Evolutionary conservation across 1,284 basidiomycete species (phyloP), one percentile per base, ranked within the genome.

Genomic region (Ustilago lituana): DNA sequence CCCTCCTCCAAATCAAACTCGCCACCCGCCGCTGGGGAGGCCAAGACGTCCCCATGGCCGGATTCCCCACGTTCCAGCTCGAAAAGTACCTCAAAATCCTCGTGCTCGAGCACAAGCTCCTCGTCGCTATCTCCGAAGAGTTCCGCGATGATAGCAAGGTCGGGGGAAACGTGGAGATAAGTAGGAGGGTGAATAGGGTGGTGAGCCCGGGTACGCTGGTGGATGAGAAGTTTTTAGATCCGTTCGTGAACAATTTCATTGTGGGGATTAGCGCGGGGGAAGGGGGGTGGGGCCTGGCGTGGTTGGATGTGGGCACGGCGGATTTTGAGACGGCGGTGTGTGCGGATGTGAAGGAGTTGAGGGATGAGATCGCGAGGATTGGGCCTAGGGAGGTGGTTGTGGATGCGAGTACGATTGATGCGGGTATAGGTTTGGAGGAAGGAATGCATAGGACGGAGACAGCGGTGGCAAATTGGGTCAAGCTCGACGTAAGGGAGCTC

Each of bases 241-340:
- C 78, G 1, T 79, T 79, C 26, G 57, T 50, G 46, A 78, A 76
- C 55, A 81, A 81, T 31, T 81, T 76, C 26, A 74, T 81, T 12
- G 64, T 80, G 0, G 64, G 64, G 9, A 44, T 81, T 4, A 55
- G 55, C 17, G 47, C 41, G 6, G 22, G 27, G 20, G 20, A 19
- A 19, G 40, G 10, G 23, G 38, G 41, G 44, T 80, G 50, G 37
- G 79, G 80, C 4, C 43, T 81, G 10, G 79, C 79, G 5, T 81
- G 80, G 80, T 54, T 80, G 31, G 80, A 81, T 48, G 65, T 81
- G 23, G 73, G 78, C n/a, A 81, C 80, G 15, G 76, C 77, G 19
- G 78, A 80, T 43, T 79, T 81, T 26, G 49, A 49, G 12, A 78
- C 77, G 17, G 62, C 66, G 0, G 40, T 51, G 6, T 78, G 74